Base-by-base conservation (phyloP, 2,329 filamentous ascomycete species). In the Capronia coronata region DNA sequence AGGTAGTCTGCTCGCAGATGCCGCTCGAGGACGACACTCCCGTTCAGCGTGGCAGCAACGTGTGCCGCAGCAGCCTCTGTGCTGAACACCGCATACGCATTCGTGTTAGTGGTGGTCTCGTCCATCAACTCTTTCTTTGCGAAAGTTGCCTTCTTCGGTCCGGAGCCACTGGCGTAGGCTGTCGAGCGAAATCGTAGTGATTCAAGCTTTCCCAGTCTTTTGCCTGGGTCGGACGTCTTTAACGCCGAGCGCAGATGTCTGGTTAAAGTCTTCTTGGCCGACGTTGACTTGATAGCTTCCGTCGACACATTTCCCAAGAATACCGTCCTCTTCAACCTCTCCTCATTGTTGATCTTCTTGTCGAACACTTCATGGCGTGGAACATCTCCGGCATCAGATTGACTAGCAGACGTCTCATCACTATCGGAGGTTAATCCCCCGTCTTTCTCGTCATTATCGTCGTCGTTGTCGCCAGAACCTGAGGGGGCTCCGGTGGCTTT, bases 181-280 rank as follows among this genome's bases (percentile, higher is more conserved):
- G 89, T 87, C 6, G 91, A 97, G 50, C 93, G 87, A 75, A 97
- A 98, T 18, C 93, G 87, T 53, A 98, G 76, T 1, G 90, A 95
- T 65, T 95, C 87, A 38, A 98, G 75, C 62, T 86, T 90, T 68
- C 87, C 84, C 16, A 75, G 71, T 10, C 69, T 65, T 16, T 71
- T 72, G 35, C 76, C 71, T 1, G 66, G 67, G 40, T 68, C 74
- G 55, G 71, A 72, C 60, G 66, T 75, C 59, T 66, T 74, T 43
- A 94, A 74, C 62, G 88, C 84, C 1, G 87, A 88, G n/a, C 78
- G 75, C 39, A 96, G 79, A 66, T 96, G 87, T 35, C 77, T 73
- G 58, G 87, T 72, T 23, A 96, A 77, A 2, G 77, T 77, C 72
- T 88, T 94, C 70, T 87, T 89, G 27, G 83, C 84, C 1, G 82